A percentile compares a stretch with the other conserved stretches of the same genome.
Conservation (phyloP, 331 rosid species). For the Pyracantha coccinea region DNA sequence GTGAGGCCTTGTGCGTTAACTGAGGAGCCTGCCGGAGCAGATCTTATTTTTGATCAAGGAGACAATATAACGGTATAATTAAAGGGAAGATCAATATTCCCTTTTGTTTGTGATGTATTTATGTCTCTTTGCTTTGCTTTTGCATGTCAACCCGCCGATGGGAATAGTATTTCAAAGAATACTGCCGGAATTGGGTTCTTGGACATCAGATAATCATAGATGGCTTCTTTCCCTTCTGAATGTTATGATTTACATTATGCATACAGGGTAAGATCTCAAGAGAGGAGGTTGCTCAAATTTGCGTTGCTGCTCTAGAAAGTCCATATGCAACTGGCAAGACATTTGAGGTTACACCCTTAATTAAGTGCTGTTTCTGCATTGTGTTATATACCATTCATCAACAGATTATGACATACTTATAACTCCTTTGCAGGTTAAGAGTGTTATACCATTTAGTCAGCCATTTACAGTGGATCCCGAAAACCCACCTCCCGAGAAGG, state of each 20-base stretch:
- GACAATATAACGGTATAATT: constrained; percentile 79
- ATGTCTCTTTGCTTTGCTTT: too few species aligned
- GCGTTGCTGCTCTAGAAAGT: constrained; percentile 81
- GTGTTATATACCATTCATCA: not conserved
- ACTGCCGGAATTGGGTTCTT: too few species aligned
- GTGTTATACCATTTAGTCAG: constrained; percentile 84
- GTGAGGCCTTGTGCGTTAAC: constrained; percentile 96
- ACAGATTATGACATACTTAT: not conserved
- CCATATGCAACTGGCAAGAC: constrained; percentile 69
- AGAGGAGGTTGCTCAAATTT: constrained; percentile 80
- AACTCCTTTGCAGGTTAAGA: constrained; percentile 60
- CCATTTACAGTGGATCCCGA: constrained; percentile 77
- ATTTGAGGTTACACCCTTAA: constrained; percentile 29
- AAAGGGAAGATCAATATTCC: constrained; percentile 8
- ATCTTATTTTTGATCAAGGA: constrained; percentile 90
- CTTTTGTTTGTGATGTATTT: not conserved
- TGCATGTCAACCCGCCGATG: too few species aligned
- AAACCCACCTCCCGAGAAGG: constrained; percentile 82
- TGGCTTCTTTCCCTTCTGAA: not conserved
- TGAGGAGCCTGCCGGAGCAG: constrained; percentile 97
- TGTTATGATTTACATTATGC: not conserved
- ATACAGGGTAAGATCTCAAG: constrained; percentile 88
- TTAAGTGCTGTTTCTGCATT: not conserved
- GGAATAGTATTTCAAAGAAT: too few species aligned
- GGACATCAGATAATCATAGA: not conserved